phyloP scores from a whole-genome alignment of 2,329 filamentous ascomycete species.

The Aspergillus sergii region DNA sequence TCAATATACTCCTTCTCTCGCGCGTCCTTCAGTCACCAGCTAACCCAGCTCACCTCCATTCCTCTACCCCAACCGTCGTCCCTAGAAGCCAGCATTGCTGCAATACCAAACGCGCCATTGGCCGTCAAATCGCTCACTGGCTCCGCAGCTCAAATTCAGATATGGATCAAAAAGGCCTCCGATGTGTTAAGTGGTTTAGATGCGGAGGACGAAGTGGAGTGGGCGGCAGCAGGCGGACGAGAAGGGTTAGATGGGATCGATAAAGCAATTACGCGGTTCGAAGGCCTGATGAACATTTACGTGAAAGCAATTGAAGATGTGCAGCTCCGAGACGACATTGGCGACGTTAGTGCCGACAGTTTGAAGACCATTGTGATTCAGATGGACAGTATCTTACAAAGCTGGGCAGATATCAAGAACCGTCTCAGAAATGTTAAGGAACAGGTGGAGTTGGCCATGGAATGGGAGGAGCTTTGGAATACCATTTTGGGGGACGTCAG shows the following conservation, averaged over 20 bases:
- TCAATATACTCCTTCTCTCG: slow-evolving; percentile 94
- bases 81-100: slow-evolving; percentile 78
- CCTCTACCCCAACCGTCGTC: slow-evolving; percentile 83
- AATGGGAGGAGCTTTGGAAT: slow-evolving; percentile 98
- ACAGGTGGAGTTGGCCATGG: slow-evolving; percentile 96
- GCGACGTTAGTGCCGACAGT: slow-evolving; percentile 68
- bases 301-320: slow-evolving; percentile 91
- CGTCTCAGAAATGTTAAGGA: slow-evolving; percentile 78
- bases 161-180: slow-evolving; percentile 90
- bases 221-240: slow-evolving; percentile 82
- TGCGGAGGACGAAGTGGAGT: slow-evolving; percentile 96
- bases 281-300: slow-evolving; percentile 87
- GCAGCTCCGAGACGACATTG: slow-evolving; percentile 76
- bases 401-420: slow-evolving; percentile 81
- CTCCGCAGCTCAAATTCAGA: slow-evolving; percentile 87
- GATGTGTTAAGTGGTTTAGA: slow-evolving; percentile 88
- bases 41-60: slow-evolving; percentile 88
- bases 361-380: slow-evolving; percentile 76
- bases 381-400: slow-evolving; percentile 83
- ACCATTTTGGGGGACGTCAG: slow-evolving; percentile 91
- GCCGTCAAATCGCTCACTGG: slow-evolving; percentile 81
- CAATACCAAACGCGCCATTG: slow-evolving; percentile 81
- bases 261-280: slow-evolving; percentile 77
- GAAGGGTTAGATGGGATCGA: slow-evolving; percentile 60
- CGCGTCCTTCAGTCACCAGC: slow-evolving; percentile 88